Base-by-base conservation (phyloP, 805 yeast species). In the Dipodascus albidus region DNA sequence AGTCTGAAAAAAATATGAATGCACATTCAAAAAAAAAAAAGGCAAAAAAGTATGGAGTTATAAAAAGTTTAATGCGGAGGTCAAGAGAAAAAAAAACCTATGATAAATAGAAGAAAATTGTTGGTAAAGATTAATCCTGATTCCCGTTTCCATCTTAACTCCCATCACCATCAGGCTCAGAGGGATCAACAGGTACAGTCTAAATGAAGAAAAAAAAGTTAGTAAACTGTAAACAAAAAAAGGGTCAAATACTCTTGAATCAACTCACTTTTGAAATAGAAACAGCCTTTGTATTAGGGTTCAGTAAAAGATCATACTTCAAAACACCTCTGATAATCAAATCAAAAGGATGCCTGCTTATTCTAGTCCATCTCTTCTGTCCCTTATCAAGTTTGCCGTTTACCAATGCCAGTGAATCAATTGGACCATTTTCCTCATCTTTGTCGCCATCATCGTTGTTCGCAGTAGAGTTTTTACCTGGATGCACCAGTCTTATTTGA, bases 301-400 rank as follows among this genome's bases (percentile, higher is more conserved):
- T 65, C 57, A 90, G 73, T 1, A 96, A 93, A 52, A 89, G 72
- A 50, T 77, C 79, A 67, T 91, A 91, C 62, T 79, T 81, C 64
- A 91, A 74, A 21, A 83, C 81, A 1, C 98, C 98, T 50, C 95
- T 74, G 2, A 91, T 74, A 20, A 88, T 85, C 59, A 91, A 71
- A 56, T 88, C 96, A 66, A 90, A 91, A 11, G 96, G 96, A 63
- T 86, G 79, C 56, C 80, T 78, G 9, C 84, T 80, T 11, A 91
- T 79, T 11, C 73, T 72, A 51, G 79, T 77, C 98, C 98, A 90
- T 62, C 81, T 81, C 52, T 76, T 59, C 19, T 62, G 60, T 19
- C 60, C 61, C 23, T 60, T 61, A 3, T 59, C 62, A 3, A 61
- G 58, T 31, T 53, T 56, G n/a, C 58, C 64, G 23, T 31, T 33